A percentile compares a stretch with the other conserved stretches of the same genome.
Conservation (phyloP, 1,284 basidiomycete species). For the Cryptococcus floricola region DNA sequence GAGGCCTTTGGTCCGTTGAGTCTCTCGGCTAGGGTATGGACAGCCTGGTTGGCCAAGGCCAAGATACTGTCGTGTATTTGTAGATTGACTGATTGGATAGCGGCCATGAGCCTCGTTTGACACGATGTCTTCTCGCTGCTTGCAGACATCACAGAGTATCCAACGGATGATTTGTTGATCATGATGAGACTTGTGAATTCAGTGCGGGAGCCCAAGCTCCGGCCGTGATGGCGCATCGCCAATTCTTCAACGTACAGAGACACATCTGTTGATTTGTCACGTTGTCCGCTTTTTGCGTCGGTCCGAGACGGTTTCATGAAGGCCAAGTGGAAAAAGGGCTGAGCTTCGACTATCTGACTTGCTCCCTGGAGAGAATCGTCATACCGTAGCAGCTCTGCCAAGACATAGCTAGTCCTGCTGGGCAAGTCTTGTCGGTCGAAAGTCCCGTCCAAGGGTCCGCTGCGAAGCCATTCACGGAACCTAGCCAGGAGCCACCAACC, state of each 20-base stretch:
- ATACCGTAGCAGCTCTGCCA: slow-evolving; percentile 17
- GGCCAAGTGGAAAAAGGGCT: slow-evolving; percentile 29
- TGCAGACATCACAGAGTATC: slow-evolving; percentile 4
- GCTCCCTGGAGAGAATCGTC: slow-evolving; percentile 27
- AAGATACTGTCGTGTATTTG: slow-evolving; percentile 28
- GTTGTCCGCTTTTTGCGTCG: not conserved
- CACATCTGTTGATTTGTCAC: slow-evolving; percentile 11
- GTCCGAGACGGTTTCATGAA: slow-evolving; percentile 12
- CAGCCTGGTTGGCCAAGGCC: not conserved
- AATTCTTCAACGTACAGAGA: slow-evolving; percentile 19
- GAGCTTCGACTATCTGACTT: slow-evolving; percentile 21
- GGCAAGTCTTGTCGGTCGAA: not conserved
- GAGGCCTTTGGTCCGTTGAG: not conserved
- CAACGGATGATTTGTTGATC: slow-evolving; percentile 19
- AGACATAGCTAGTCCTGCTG: slow-evolving; percentile 18
- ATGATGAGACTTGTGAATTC: slow-evolving; percentile 20
- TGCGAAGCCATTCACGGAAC: slow-evolving; percentile 36
- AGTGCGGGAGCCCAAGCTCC: slow-evolving; percentile 13
- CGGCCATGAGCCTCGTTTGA: slow-evolving; percentile 18
- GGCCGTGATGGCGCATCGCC: slow-evolving; percentile 26
- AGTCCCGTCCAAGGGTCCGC: not conserved
- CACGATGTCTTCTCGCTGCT: slow-evolving; percentile 5
- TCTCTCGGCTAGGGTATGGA: slow-evolving; percentile 1
- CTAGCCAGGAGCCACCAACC: slow-evolving; percentile 41
- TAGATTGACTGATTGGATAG: slow-evolving; percentile 15